Percentiles rank a stretch among this genome's conserved stretches.
phyloP scores from a whole-genome alignment of 2,329 filamentous ascomycete genomes.

The Sclerotinia subarctica region DNA sequence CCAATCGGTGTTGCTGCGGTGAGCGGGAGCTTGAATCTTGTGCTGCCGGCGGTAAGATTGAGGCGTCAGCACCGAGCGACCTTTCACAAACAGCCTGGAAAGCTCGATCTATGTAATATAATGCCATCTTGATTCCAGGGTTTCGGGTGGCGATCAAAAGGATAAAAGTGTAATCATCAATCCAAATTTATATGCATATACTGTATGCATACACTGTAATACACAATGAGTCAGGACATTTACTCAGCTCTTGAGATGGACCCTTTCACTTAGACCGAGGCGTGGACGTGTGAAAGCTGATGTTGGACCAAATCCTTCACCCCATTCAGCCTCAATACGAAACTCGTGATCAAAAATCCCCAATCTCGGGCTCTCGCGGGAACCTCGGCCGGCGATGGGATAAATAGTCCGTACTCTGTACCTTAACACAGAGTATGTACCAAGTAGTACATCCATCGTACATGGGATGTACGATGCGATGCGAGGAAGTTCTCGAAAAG shows the following conservation, averaged over 20 bases:
- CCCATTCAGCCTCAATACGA: background rate
- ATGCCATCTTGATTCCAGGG: background rate
- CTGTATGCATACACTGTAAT: background rate
- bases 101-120: background rate
- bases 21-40: background rate
- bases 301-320: background rate
- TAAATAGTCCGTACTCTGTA: background rate
- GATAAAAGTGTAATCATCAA: too few species aligned
- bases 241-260: background rate
- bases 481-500: background rate
- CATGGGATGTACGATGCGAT: background rate
- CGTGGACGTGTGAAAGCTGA: background rate
- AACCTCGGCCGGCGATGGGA: background rate
- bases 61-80: conserved; percentile 7
- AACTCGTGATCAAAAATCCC: background rate
- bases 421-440: too few species aligned
- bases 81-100: background rate
- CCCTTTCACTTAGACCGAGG: too few species aligned
- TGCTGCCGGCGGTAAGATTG: conserved; percentile 3
- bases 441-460: too few species aligned
- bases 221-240: background rate
- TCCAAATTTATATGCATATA: too few species aligned
- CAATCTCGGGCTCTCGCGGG: background rate
- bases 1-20: conserved; percentile 5
- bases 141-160: background rate